Evolutionary conservation across 2,329 filamentous ascomycete species (phyloP).

Genomic region (Gaeumannomyces sp.): DNA sequence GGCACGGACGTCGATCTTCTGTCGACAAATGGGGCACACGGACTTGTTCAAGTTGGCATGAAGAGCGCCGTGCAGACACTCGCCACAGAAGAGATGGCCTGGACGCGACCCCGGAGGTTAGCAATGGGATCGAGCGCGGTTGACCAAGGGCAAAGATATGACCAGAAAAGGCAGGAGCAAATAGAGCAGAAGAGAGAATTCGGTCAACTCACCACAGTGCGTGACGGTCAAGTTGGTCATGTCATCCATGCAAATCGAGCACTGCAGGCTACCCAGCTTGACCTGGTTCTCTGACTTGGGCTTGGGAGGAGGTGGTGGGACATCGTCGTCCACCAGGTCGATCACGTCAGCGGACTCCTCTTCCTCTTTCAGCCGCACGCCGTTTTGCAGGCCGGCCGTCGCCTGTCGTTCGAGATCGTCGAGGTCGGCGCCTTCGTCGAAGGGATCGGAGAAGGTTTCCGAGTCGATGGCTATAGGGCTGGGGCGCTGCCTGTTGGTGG

Average conservation of each 20-base stretch:
- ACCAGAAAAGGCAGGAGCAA: constrained; percentile 1
- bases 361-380: background rate
- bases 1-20: constrained; percentile 41
- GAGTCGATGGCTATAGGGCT: constrained; percentile 14
- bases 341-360: constrained; percentile 24
- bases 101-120: background rate
- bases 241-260: constrained; percentile 63
- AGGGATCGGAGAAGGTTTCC: background rate
- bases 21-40: constrained; percentile 58
- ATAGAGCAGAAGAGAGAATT: background rate
- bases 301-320: constrained; percentile 27
- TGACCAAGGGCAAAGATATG: constrained; percentile 10
- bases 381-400: background rate
- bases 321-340: constrained; percentile 37
- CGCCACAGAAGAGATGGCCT: constrained; percentile 61
- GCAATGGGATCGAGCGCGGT: background rate
- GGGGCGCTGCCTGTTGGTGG: constrained; percentile 14
- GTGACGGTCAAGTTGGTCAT: constrained; percentile 53
- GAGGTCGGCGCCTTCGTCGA: constrained; percentile 10
- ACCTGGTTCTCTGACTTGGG: constrained; percentile 41
- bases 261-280: constrained; percentile 54
- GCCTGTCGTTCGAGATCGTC: constrained; percentile 19
- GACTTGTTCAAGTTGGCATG: constrained; percentile 49
- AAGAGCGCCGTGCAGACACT: constrained; percentile 56
- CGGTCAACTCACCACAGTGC: constrained; percentile 53